Evolutionary conservation across 345 rosid genomes (phyloP).

Genomic region (Lagerstroemia speciosa): DNA sequence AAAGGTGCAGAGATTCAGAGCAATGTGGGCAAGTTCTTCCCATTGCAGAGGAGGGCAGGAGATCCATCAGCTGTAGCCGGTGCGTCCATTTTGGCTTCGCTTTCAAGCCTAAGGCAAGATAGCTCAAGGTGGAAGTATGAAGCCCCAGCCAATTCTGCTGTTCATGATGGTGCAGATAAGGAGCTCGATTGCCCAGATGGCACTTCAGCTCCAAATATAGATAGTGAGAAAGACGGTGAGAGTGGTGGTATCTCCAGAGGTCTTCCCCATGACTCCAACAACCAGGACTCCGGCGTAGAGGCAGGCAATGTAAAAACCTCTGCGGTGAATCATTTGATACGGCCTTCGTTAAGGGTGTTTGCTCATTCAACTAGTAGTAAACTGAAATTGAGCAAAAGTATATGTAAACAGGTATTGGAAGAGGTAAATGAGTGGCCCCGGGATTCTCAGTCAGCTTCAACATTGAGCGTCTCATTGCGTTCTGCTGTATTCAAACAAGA

Average conservation of each 20-base stretch:
- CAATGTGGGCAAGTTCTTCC: constrained; percentile 40
- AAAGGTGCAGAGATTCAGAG: constrained; percentile 46
- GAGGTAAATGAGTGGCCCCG: constrained; percentile 56
- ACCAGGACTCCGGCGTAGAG: constrained; percentile 52
- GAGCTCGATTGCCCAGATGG: constrained; percentile 53
- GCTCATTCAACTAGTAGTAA: constrained; percentile 47
- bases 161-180: constrained; percentile 38
- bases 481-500: constrained; percentile 53
- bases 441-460: constrained; percentile 54
- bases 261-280: constrained; percentile 38
- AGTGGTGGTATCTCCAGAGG: constrained; percentile 38
- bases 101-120: constrained; percentile 53
- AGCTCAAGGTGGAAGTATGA: constrained; percentile 50
- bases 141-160: constrained; percentile 41
- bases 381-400: constrained; percentile 56
- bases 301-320: constrained; percentile 62
- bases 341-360: constrained; percentile 53
- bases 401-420: constrained; percentile 71
- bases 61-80: constrained; percentile 71
- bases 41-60: constrained; percentile 54
- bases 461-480: constrained; percentile 45
- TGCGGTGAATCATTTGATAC: constrained; percentile 59
- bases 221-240: constrained; percentile 54
- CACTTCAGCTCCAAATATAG: constrained; percentile 35
- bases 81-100: constrained; percentile 66